A percentile compares a stretch with the other conserved stretches of the same genome.
These are phyloP conservation scores for Ophiocordyceps camponoti-leonardi DNA, from an alignment of 2,329 filamentous ascomycete genomes.

Conservation along the genomic window DNA sequence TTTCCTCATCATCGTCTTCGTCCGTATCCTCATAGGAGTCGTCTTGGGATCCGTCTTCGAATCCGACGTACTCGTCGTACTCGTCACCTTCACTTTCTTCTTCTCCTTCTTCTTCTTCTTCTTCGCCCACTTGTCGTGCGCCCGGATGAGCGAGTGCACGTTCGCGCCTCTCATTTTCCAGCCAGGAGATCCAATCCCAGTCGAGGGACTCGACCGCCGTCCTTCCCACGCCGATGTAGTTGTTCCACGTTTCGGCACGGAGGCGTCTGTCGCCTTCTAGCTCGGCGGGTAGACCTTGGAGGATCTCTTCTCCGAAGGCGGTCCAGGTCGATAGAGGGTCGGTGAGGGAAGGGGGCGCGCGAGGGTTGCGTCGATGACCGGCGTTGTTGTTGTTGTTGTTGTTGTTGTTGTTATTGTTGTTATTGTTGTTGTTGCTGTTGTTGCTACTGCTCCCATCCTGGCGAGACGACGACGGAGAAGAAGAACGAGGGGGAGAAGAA, in stretches of 20 bases:
- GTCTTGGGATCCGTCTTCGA: conserved; percentile 1
- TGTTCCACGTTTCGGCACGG: conserved; percentile 8
- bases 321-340: conserved; percentile 9
- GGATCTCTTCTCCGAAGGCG: conserved; percentile 9
- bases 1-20: conserved; percentile 1
- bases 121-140: too few relatives aligned
- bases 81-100: not conserved
- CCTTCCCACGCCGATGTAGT: conserved; percentile 4
- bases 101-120: too few relatives aligned
- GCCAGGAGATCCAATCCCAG: conserved; percentile 9
- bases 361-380: not conserved
- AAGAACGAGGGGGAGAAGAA: too few relatives aligned
- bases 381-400: too few relatives aligned
- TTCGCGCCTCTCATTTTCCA: conserved; percentile 3
- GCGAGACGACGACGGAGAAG: not conserved
- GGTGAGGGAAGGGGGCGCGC: conserved; percentile 3
- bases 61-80: not conserved
- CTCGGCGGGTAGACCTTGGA: conserved; percentile 8
- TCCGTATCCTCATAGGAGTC: conserved; percentile 3
- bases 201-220: conserved; percentile 1
- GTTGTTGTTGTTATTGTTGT: too few relatives aligned
- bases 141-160: not conserved
- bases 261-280: conserved; percentile 9
- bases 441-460: too few relatives aligned
- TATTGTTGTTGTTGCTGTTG: too few relatives aligned